Evolutionary conservation across 768 basidiomycete species (phyloP).

Genomic region (Russula earlei): DNA sequence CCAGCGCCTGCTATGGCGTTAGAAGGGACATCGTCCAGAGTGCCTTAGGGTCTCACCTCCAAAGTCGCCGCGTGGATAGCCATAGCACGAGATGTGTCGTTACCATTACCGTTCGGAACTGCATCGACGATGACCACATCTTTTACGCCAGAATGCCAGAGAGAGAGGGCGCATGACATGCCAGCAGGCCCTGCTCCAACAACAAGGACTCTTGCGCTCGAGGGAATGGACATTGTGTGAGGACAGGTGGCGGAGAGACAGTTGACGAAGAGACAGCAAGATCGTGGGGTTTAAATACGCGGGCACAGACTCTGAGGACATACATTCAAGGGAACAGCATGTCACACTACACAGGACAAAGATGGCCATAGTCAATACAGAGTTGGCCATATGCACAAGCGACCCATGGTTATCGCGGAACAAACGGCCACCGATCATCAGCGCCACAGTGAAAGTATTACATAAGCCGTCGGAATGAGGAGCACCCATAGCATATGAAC

Average conservation of each 20-base stretch:
- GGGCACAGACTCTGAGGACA: too few relatives aligned
- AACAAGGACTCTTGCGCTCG: conserved; percentile 35
- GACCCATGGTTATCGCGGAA: too few relatives aligned
- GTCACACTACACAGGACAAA: too few relatives aligned
- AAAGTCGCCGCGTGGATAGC: conserved; percentile 44
- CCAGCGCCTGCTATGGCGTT: conserved; percentile 37
- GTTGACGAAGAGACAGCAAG: too few relatives aligned
- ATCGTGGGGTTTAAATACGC: background rate
- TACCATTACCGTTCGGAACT: conserved; percentile 25
- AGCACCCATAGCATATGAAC: too few relatives aligned
- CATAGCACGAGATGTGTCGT: conserved; percentile 36
- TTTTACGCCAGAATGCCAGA: conserved; percentile 33
- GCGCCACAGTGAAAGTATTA: too few relatives aligned
- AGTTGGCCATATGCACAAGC: too few relatives aligned
- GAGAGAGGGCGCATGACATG: conserved; percentile 37
- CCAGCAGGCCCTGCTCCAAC: conserved; percentile 45
- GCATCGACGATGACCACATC: conserved; percentile 40
- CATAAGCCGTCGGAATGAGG: too few relatives aligned
- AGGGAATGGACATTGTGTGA: conserved; percentile 26
- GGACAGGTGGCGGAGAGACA: background rate
- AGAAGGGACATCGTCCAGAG: conserved; percentile 19
- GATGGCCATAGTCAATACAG: too few relatives aligned
- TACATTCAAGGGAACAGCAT: too few relatives aligned
- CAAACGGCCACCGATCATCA: too few relatives aligned
- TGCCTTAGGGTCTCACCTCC: conserved; percentile 30